Conservation (phyloP, 2,329 filamentous ascomycete genomes). For the Hypoxylon sp. region DNA sequence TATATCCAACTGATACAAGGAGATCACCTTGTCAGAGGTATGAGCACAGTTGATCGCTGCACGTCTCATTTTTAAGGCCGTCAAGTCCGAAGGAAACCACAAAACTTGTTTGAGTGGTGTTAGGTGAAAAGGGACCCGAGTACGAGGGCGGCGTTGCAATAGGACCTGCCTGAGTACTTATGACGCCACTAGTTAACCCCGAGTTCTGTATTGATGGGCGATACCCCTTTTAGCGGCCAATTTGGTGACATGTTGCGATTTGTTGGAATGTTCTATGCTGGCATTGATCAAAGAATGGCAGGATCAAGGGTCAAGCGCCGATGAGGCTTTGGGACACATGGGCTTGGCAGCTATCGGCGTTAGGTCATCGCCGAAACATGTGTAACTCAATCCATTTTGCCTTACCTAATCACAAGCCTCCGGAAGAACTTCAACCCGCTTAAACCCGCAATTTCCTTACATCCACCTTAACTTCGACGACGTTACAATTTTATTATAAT, state of each 20-base stretch:
- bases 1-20: slow-evolving; percentile 14
- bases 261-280: background rate
- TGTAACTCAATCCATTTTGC: too few species aligned
- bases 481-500: too few species aligned
- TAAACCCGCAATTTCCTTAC: background rate
- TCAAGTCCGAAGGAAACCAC: background rate
- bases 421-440: background rate
- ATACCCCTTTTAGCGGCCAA: background rate
- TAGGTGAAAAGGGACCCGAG: slow-evolving; percentile 5
- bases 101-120: background rate
- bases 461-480: too few species aligned
- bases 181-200: background rate
- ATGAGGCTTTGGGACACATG: slow-evolving; percentile 1
- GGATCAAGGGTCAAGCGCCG: background rate
- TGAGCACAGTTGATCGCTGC: background rate
- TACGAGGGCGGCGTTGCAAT: background rate
- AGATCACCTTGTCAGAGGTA: background rate
- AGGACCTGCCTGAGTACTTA: background rate
- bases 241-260: background rate
- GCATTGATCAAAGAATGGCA: background rate
- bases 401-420: too few species aligned
- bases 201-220: background rate
- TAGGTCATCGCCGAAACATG: slow-evolving; percentile 17
- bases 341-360: slow-evolving; percentile 24
- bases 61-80: slow-evolving; percentile 16